These are phyloP conservation scores for Melanogaster broomeanus DNA, from an alignment of 768 basidiomycete species.

Conservation along the genomic window DNA sequence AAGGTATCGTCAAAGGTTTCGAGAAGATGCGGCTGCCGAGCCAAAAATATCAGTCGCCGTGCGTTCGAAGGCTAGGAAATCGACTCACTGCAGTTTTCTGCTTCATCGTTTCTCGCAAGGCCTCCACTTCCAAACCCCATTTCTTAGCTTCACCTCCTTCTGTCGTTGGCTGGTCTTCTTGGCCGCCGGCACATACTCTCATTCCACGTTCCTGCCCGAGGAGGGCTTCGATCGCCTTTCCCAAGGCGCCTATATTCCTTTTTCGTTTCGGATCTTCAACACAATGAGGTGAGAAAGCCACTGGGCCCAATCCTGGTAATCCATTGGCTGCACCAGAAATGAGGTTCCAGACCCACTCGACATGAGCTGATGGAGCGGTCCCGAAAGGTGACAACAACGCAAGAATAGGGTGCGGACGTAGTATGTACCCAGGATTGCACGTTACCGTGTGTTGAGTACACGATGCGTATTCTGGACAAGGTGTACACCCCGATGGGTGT, in stretches of 20 bases:
- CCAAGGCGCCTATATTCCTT: constrained; percentile 70
- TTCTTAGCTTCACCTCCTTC: constrained; percentile 72
- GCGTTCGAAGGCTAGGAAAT: constrained; percentile 5
- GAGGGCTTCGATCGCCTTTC: constrained; percentile 66
- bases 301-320: constrained; percentile 72
- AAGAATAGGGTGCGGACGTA: constrained; percentile 62
- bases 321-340: constrained; percentile 59
- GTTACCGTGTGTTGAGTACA: constrained; percentile 58
- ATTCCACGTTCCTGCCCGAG: constrained; percentile 65
- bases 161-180: constrained; percentile 18
- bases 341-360: constrained; percentile 46
- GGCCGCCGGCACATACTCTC: constrained; percentile 62
- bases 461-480: constrained; percentile 69
- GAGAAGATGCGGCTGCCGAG: constrained; percentile 53
- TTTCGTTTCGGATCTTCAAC: constrained; percentile 77
- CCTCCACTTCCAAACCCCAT: constrained; percentile 71
- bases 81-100: constrained; percentile 54
- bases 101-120: constrained; percentile 58
- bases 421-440: constrained; percentile 69
- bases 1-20: constrained; percentile 71
- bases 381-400: constrained; percentile 43
- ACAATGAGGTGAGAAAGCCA: constrained; percentile 76
- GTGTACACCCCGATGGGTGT: constrained; percentile 65
- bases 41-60: constrained; percentile 20
- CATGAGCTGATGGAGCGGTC: constrained; percentile 38